Evolutionary conservation across 129 eudicot genomes (phyloP), one percentile per base, ranked within the genome.

Genomic region (Silybum marianum): DNA sequence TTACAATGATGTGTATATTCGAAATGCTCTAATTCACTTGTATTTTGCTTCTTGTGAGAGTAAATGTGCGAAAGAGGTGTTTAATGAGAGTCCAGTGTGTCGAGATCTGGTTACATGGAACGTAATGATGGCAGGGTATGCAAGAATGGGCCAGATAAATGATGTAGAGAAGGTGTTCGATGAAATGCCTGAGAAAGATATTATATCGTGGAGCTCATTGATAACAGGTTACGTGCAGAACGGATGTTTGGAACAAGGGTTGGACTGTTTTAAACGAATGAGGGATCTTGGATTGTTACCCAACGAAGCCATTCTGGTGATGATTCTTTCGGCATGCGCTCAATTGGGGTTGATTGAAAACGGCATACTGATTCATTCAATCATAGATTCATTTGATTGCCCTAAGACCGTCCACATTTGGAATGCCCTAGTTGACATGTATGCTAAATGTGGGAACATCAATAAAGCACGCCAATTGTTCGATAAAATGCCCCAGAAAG

Each of bases 121-220:
- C 36, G 86, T 71, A 4, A 77, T 79, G 80, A 25, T 79, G 18
- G 87, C 65, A 0, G 81, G 67, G 70, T 75, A 82, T 36, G 71
- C 63, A 6, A 82, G 28, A 58, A 71, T 48, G 5, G 82, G 86
- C 36, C 39, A 26, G 67, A 38, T 76, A 6, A 72, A 18, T 7
- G 65, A 69, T 14, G 68, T 54, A n/a, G 82, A 46, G 76, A 71
- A 81, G 76, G 26, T 81, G 82, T 85, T 85, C 34, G 82, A 81
- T 32, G 79, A 80, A 76, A 81, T 77, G 88, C 88, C 82, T 72
- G 79, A 72, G 25, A 76, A 51, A 76, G 80, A 85, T 65, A 82
- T 65, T 72, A 46, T 81, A 34, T 85, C 85, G 7, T 85, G 85
- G 85, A 85, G 85, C 73, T 42, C 76, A 8, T 80, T 85, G 85